Base-by-base conservation (phyloP, 2,329 filamentous ascomycete species). In the Colletotrichum plurivorum region DNA sequence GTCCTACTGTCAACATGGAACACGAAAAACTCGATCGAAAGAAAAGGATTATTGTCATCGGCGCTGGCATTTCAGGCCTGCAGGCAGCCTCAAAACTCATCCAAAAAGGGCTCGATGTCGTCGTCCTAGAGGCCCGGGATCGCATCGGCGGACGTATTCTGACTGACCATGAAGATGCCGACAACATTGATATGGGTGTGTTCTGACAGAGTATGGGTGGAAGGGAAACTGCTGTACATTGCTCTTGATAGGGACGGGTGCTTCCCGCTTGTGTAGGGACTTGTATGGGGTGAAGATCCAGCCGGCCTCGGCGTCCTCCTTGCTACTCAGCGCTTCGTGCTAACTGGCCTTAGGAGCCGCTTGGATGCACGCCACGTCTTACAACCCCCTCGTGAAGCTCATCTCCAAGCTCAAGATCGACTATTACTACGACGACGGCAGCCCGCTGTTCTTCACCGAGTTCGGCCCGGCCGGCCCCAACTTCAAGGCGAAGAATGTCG, bases 121-220 rank as follows among this genome's bases (percentile, higher is more conserved):
- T 83, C 0, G 78, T 88, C 0, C 75, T 88, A 2, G 86, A 88
- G 72, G 85, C 85, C 1, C 78, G 82, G 6, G 78, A 85, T 45
- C 80, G 84, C 0, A 82, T 88, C 0, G 86, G 86, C 0, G 86
- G 87, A 10, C 88, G 88, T 75, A 85, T 84, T 0, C 84, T 79
- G 1, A 48, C 56, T 5, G 43, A 31, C 2, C 56, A 48, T 2
- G 56, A 20, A 48, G n/a, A 49, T 22, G 45, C 3, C 45, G 56
- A 59, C 45, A 59, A 49, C 12, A 59, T 59, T 22, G 56, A 49
- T 16, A 59, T 59, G 22, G 45, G 25, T 59, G n/a, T 36, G 56
- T 48, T 12, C 36, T 46, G 31, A 36, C n/a, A 57, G 36, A n/a
- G 16, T 9, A 27, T 46, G 39, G 13, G 27, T 57, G 54, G 15